Base-by-base conservation (phyloP, 2,329 filamentous ascomycete species). In the Phaeophleospora eucalypticola region DNA sequence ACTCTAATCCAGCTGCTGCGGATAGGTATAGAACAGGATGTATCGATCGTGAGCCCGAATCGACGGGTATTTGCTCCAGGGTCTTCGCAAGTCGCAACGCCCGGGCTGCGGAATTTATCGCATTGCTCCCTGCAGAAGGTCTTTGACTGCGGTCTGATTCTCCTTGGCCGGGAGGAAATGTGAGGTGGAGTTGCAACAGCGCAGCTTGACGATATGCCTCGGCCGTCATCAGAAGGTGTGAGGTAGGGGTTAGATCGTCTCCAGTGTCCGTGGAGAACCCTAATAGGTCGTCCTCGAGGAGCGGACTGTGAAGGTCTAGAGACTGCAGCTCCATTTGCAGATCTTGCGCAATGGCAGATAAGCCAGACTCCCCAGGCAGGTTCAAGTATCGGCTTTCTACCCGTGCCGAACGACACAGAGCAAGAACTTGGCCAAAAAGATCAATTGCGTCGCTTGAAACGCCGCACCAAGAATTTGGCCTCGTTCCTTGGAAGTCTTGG, bases 171-270 rank as follows among this genome's bases (percentile, higher is more conserved):
- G n/a, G 20, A 35, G 35, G 6, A 52, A 52, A 52, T 1, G 46
- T 42, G 17, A 49, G 21, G 24, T 45, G 45, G 10, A 52, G 19
- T 36, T 52, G 50, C 9, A 49, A 32, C 16, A 52, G 27, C 4
- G 46, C 44, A 6, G 50, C 43, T 15, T 46, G 46, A 2, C 50
- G 46, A 21, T 49, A 49, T 4, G 50, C 46, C 18, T 52, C 50
- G 9, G 50, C 50, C 7, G 45, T 44, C 15, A 38, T 43, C 4
- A 49, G 29, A 1, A 52, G 46, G 14, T 52, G 50, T 2, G 46
- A 35, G 7, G 44, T 29, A 7, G 50, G 50, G 12, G 50, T 52
- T 17, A 29, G 38, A 16, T 17, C 36, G 33, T 52, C 50, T n/a
- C 46, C 43, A 9, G 46, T 52, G 14, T 24, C 18, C n/a, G n/a